A percentile compares a stretch with the other conserved stretches of the same genome.
Evolutionary conservation across 1,284 basidiomycete species (phyloP).

Genomic region (Jaminaea rosea): DNA sequence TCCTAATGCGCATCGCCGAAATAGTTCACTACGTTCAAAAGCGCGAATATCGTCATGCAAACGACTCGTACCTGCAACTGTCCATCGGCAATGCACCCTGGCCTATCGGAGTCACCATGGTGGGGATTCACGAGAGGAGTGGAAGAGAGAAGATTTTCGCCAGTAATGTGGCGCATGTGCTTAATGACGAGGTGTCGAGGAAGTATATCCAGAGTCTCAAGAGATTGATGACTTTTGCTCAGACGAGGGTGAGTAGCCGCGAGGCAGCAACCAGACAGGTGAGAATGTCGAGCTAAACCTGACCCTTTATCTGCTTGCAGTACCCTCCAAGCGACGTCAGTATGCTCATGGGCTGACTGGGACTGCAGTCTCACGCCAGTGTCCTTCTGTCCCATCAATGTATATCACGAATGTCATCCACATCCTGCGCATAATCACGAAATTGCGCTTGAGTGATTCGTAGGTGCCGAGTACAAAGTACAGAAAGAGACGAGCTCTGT

Average conservation of each 20-base stretch:
- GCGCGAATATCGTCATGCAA: conserved; percentile 85
- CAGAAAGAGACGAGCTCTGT: no score
- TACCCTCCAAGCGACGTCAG: conserved; percentile 27
- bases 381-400: no score
- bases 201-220: conserved; percentile 99
- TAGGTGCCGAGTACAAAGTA: no score
- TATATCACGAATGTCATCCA: no score
- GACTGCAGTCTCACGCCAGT: background rate
- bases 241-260: conserved; percentile 17
- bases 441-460: no score
- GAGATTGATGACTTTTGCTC: conserved; percentile 53
- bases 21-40: conserved; percentile 94
- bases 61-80: conserved; percentile 90
- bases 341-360: conserved; percentile 33
- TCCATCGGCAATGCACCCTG: conserved; percentile 98
- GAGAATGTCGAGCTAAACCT: background rate
- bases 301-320: background rate
- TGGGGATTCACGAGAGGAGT: conserved; percentile 94
- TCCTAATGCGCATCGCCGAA: conserved; percentile 80
- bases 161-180: conserved; percentile 86
- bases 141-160: conserved; percentile 93
- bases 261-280: background rate
- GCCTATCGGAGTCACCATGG: conserved; percentile 99
- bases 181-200: conserved; percentile 96
- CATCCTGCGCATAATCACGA: no score